phyloP scores from a whole-genome alignment of 352 stramenopile genomes.

The Pythium sp. region DNA sequence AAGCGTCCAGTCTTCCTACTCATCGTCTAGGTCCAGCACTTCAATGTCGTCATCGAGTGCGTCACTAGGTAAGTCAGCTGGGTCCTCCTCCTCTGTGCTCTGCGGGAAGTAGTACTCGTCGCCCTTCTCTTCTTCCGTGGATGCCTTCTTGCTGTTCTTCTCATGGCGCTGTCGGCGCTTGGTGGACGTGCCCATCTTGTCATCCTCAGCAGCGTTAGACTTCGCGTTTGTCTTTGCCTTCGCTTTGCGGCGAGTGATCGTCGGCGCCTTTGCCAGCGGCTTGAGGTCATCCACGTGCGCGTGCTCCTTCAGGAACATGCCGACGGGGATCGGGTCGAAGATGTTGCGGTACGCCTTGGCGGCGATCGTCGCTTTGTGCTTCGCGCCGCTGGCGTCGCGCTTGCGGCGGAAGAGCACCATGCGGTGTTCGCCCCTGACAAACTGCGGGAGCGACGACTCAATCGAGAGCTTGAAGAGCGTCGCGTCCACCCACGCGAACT shows the following conservation, averaged over 20 bases:
- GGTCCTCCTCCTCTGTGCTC: conserved; percentile 17
- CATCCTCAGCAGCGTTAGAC: not conserved
- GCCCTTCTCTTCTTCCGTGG: conserved; percentile 27
- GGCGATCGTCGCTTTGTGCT: conserved; percentile 35
- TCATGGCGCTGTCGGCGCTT: not conserved
- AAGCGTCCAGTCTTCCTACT: conserved; percentile 16
- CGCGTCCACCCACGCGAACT: conserved; percentile 73
- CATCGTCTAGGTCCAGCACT: conserved; percentile 55
- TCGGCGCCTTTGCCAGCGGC: conserved; percentile 51
- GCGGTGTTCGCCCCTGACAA: conserved; percentile 41
- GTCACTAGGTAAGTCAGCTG: conserved; percentile 8
- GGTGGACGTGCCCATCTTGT: conserved; percentile 1
- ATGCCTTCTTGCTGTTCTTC: too few relatives aligned
- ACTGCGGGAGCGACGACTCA: conserved; percentile 53
- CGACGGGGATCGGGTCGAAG: conserved; percentile 61
- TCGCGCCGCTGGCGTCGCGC: conserved; percentile 24
- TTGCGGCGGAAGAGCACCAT: conserved; percentile 70
- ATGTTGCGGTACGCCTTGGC: conserved; percentile 57
- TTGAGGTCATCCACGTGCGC: conserved; percentile 33
- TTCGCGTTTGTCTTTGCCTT: conserved; percentile 3
- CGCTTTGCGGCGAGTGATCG: conserved; percentile 39
- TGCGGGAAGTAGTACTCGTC: conserved; percentile 51
- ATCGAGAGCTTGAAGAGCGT: conserved; percentile 65
- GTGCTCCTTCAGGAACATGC: conserved; percentile 54
- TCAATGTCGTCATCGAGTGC: conserved; percentile 27